Evolutionary conservation across 2,329 filamentous ascomycete species (phyloP), one percentile per base, ranked within the genome.

Genomic region (Talaromyces piceae): DNA sequence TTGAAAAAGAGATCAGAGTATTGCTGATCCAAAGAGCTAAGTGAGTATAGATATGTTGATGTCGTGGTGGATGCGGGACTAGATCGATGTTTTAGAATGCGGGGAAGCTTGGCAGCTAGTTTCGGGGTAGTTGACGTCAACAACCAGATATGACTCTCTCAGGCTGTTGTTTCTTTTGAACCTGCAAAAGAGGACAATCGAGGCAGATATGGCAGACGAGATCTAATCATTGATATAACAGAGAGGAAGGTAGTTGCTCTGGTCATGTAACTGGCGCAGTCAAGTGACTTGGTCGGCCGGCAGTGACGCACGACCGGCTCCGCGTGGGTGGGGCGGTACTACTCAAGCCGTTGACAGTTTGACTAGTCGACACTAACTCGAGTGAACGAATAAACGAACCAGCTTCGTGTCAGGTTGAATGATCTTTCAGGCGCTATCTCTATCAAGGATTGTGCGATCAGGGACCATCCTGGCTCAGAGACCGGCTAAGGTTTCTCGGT

Each of bases 301-400:
- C 23, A 20, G 27, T 49, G 39, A 26, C 39, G 22, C 22, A 43
- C 39, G 39, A 43, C 18, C 37, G 9, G n/a, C n/a, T n/a, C n/a
- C n/a, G n/a, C n/a, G n/a, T n/a, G n/a, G n/a, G 31, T 37, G 31
- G 31, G 31, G 31, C n/a, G n/a, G 28, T 30, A 30, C 28, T 7
- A 7, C 28, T 7, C 13, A 30, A 7, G 7, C 28, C 28, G 7
- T 30, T 13, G 7, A 7, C 28, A 43, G 11, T 23, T 16, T n/a
- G 7, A 41, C 30, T 46, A 45, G 56, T 84, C 82, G 1, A 79
- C 79, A n/a, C n/a, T n/a, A n/a, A n/a, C n/a, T n/a, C n/a, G n/a
- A n/a, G n/a, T n/a, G n/a, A n/a, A n/a, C n/a, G n/a, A n/a, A n/a
- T n/a, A n/a, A n/a, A n/a, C n/a, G n/a, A n/a, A n/a, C n/a, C n/a